Evolutionary conservation across 2,329 filamentous ascomycete species (phyloP).

Genomic region (Colletotrichum lini): DNA sequence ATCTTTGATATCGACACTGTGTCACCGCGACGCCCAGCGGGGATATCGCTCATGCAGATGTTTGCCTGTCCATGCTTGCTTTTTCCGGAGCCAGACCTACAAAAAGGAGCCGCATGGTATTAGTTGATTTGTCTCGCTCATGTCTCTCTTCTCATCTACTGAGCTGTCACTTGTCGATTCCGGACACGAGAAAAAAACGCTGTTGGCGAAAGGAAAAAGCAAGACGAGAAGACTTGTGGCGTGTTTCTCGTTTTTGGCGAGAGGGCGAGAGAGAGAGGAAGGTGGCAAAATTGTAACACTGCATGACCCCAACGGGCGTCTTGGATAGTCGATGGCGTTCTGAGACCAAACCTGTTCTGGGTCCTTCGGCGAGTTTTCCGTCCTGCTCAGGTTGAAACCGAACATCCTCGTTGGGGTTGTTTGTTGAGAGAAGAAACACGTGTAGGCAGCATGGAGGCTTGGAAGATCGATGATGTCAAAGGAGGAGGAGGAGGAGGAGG

Average conservation of each 20-base stretch:
- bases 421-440: conserved; percentile 27
- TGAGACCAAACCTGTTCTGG: conserved; percentile 18
- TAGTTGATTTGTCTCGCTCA: conserved; percentile 30
- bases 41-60: neutral
- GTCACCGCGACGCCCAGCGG: neutral
- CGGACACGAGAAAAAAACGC: conserved; percentile 32
- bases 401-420: neutral
- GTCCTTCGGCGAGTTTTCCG: conserved; percentile 25
- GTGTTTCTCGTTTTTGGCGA: neutral
- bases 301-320: conserved; percentile 17
- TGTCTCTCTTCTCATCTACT: conserved; percentile 28
- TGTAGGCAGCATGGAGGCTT: neutral
- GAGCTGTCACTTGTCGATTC: conserved; percentile 36
- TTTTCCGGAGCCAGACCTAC: conserved; percentile 21
- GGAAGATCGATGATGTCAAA: conserved; percentile 2
- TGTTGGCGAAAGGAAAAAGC: conserved; percentile 13
- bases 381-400: conserved; percentile 33
- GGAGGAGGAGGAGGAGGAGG: neutral
- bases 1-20: conserved; percentile 26
- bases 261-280: neutral
- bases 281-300: conserved; percentile 29
- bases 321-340: neutral
- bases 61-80: conserved; percentile 31
- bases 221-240: conserved; percentile 13
- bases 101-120: conserved; percentile 16